Conservation (phyloP, 495 filamentous ascomycete genomes). For the Immersiella caudata region DNA sequence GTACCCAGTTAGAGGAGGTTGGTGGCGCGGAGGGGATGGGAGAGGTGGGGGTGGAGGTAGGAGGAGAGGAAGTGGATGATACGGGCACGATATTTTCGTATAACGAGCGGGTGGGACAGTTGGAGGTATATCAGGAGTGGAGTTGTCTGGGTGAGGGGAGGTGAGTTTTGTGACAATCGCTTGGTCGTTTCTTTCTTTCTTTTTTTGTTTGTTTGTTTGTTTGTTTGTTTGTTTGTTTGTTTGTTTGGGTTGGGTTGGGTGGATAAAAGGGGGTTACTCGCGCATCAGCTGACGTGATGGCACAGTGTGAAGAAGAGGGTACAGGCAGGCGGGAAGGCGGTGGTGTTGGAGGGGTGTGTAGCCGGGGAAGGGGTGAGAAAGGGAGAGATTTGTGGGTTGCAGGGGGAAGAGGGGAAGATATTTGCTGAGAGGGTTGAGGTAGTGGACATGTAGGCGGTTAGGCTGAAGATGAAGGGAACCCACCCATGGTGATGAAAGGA, state of each 20-base stretch:
- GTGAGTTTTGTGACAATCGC: conserved; percentile 10
- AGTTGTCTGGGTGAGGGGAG: conserved; percentile 4
- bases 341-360: conserved; percentile 5
- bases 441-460: not conserved
- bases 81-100: conserved; percentile 17
- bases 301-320: not conserved
- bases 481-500: no score
- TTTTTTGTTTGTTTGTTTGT: no score
- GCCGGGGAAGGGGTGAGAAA: conserved; percentile 11
- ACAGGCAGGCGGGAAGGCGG: conserved; percentile 13
- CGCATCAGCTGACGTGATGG: not conserved
- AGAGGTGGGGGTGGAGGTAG: not conserved
- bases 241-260: not conserved
- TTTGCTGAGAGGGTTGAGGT: not conserved
- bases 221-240: conserved; percentile 11
- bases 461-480: no score
- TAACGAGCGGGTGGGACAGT: conserved; percentile 10
- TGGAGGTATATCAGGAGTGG: conserved; percentile 22
- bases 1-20: not conserved
- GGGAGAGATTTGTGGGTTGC: conserved; percentile 15
- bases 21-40: no score
- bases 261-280: not conserved
- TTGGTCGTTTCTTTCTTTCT: no score
- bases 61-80: not conserved
- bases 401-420: conserved; percentile 10